Conservation (phyloP, 2,329 filamentous ascomycete species). For the Juglanconis oblonga region DNA sequence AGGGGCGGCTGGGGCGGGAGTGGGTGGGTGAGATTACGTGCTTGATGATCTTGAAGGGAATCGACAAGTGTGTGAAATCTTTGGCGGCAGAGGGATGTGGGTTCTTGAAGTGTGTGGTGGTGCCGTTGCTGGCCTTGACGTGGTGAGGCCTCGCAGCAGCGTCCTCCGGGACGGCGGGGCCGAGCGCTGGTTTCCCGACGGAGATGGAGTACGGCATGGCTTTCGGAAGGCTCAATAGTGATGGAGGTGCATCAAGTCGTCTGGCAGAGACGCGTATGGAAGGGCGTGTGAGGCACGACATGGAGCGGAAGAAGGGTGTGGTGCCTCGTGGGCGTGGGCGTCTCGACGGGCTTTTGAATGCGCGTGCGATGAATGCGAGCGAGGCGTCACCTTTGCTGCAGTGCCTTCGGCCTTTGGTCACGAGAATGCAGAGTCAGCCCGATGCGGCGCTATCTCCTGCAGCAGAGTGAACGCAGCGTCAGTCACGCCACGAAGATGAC, state of each 20-base stretch:
- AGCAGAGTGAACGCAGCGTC: background rate
- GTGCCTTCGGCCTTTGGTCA: no score
- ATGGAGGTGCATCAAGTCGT: background rate
- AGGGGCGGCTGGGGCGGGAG: background rate
- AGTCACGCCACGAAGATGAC: no score
- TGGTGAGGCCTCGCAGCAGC: constrained; percentile 48
- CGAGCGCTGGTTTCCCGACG: constrained; percentile 34
- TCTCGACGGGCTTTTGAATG: background rate
- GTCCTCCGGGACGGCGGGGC: constrained; percentile 36
- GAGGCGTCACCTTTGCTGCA: no score
- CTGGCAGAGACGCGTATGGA: background rate
- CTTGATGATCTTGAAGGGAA: constrained; percentile 34
- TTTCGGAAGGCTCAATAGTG: background rate
- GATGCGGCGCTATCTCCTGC: background rate
- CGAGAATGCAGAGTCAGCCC: background rate
- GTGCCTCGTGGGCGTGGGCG: background rate
- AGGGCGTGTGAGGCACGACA: background rate
- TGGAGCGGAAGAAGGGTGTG: background rate
- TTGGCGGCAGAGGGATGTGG: constrained; percentile 44
- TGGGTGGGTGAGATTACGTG: constrained; percentile 22
- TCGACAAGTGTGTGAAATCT: constrained; percentile 18
- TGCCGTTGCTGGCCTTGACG: constrained; percentile 37
- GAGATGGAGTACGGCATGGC: constrained; percentile 23
- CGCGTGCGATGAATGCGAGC: no score
- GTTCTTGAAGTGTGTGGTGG: constrained; percentile 45